Evolutionary conservation across 2,329 filamentous ascomycete genomes (phyloP).

Genomic region (Penicillium paneum): DNA sequence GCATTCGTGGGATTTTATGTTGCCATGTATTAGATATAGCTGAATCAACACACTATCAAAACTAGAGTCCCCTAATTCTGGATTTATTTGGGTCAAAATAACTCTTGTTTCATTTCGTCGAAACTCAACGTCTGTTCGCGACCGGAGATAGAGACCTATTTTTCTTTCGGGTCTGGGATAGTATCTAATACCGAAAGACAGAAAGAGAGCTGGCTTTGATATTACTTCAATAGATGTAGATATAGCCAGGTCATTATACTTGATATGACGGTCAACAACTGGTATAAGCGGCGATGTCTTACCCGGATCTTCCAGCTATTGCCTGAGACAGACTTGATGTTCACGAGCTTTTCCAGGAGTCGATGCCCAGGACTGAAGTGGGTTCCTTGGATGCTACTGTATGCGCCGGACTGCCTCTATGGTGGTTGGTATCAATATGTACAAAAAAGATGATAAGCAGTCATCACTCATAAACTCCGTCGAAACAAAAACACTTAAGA

Average conservation of each 20-base stretch:
- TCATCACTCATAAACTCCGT: conserved; percentile 23
- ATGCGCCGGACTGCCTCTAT: conserved; percentile 12
- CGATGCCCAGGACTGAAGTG: not conserved
- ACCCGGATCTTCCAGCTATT: not conserved
- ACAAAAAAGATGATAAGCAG: conserved; percentile 13
- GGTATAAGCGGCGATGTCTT: not conserved
- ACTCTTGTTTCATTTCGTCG: not conserved
- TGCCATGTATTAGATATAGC: not conserved
- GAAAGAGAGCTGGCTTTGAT: not conserved
- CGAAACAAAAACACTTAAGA: not conserved
- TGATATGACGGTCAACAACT: not conserved
- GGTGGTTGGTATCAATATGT: conserved; percentile 13
- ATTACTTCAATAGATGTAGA: not conserved
- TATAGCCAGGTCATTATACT: not conserved
- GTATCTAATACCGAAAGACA: not conserved
- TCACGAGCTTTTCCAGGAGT: not conserved
- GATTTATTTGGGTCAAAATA: not conserved
- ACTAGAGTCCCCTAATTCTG: not conserved
- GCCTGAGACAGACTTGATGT: not conserved
- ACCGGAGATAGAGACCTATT: not conserved
- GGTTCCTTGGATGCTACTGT: conserved; percentile 3
- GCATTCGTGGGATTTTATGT: not conserved
- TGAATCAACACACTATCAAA: not conserved
- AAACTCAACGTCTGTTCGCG: not conserved
- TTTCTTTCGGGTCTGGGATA: not conserved